Evolutionary conservation across 805 yeast genomes (phyloP), one percentile per base, ranked within the genome.

Genomic region (Candida chauliodis): DNA sequence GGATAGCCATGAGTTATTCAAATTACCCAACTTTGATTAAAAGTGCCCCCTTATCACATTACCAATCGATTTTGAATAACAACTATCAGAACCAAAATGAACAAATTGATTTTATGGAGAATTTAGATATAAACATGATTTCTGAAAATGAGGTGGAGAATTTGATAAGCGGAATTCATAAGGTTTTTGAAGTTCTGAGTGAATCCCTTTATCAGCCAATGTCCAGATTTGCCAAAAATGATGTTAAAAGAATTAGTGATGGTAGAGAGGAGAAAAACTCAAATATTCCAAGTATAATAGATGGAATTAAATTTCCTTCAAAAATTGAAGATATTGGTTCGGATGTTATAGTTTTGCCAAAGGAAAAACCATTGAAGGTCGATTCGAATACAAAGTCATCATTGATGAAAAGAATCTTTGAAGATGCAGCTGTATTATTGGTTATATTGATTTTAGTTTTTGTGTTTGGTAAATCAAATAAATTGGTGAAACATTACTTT

Each of bases 1-100:
- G 96, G 95, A 86, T 76, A 65, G 96, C 96, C 3, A 71, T 91
- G 76, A 84, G 95, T 16, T 84, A 80, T 48, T 56, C 61, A 17
- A 73, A 79, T 48, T 91, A 82, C 55, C 96, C 96, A 0, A 80
- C 95, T 0, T 60, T 91, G 34, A 88, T 91, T 7, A 76, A 78
- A 40, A 76, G 87, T 6, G 93, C 96, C 0, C 91, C 95, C 0
- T 51, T 74, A 1, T 82, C 96, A 0, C 69, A 74, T 36, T 88
- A 82, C 61, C 79, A 74, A 39, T 34, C 58, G 46, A 52, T 55
- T 9, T 48, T 66, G 27, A 55, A 54, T 7, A 51, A 49, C 19
- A 37, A 50, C 7, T 34, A 43, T 24, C 45, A 44, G 2, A 48
- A 49, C 10, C 46, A 49, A 25, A 33, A 42, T 11, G 33, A 36